phyloP scores from a whole-genome alignment of 2,329 filamentous ascomycete species.

The Aphanoascus verrucosus region DNA sequence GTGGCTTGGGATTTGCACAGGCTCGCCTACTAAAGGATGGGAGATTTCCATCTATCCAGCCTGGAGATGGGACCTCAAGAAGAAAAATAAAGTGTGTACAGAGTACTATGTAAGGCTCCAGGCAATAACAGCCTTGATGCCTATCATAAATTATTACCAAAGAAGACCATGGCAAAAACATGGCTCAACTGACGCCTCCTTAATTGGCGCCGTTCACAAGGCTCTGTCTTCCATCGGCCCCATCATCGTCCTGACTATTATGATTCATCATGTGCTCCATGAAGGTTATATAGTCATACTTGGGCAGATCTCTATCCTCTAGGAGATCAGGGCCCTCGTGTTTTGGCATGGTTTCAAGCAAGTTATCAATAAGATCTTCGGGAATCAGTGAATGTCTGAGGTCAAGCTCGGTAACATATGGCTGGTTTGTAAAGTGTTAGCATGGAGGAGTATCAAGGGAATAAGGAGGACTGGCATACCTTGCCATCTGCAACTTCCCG shows the following conservation, averaged over 20 bases:
- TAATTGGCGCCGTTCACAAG: slow-evolving; percentile 2
- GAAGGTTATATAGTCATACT: slow-evolving; percentile 94
- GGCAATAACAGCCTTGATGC: no score
- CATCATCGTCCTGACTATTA: slow-evolving; percentile 19
- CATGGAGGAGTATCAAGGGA: neutral
- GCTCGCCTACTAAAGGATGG: no score
- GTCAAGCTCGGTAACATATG: slow-evolving; percentile 96
- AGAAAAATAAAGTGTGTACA: no score
- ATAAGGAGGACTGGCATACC: slow-evolving; percentile 31
- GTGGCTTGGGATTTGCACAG: no score
- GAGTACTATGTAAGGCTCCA: no score
- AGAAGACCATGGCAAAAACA: neutral
- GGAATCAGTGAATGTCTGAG: slow-evolving; percentile 88
- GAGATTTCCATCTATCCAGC: no score
- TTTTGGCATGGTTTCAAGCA: slow-evolving; percentile 73
- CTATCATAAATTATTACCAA: neutral
- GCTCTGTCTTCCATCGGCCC: neutral
- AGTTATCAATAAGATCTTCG: slow-evolving; percentile 90
- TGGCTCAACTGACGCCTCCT: neutral
- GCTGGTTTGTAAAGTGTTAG: slow-evolving; percentile 34
- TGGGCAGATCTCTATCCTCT: slow-evolving; percentile 69
- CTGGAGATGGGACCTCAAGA: no score
- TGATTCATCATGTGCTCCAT: slow-evolving; percentile 73
- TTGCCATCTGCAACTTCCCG: slow-evolving; percentile 95
- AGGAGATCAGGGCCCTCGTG: slow-evolving; percentile 78